phyloP scores from a whole-genome alignment of 1,284 basidiomycete species.

The Fomitiporia mediterranea region DNA sequence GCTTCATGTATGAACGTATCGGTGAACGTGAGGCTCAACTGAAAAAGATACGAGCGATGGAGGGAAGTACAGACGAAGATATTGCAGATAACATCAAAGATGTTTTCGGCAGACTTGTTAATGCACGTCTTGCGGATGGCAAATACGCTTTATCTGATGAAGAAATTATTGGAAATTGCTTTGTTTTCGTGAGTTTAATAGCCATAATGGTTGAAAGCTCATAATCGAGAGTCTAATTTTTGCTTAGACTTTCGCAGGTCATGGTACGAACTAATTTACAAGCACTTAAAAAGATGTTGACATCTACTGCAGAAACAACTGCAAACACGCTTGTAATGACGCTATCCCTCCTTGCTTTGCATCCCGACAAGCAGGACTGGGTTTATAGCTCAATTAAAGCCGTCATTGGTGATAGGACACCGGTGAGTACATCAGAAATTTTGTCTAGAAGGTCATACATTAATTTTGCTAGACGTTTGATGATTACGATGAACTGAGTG shows the following conservation, averaged over 20 bases:
- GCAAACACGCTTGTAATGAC: conserved; percentile 21
- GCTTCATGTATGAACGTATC: conserved; percentile 12
- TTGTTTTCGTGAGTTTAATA: conserved; percentile 16
- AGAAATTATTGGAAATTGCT: conserved; percentile 23
- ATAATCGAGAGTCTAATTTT: neutral
- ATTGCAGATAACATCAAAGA: conserved; percentile 14
- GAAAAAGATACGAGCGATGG: conserved; percentile 3
- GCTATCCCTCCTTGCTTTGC: conserved; percentile 20
- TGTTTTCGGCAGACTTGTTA: conserved; percentile 17
- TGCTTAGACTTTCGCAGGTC: conserved; percentile 21
- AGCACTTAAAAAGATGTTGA: neutral
- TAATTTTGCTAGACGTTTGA: conserved; percentile 18
- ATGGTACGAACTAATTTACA: conserved; percentile 8
- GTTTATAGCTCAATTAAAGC: conserved; percentile 16
- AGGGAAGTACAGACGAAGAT: neutral
- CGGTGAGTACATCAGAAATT: conserved; percentile 3
- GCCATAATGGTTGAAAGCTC: neutral
- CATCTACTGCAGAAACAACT: conserved; percentile 18
- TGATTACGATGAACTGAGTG: conserved; percentile 18
- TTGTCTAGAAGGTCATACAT: neutral
- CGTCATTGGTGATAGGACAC: conserved; percentile 11
- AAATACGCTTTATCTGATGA: conserved; percentile 14
- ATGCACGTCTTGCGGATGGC: conserved; percentile 15
- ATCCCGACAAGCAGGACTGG: conserved; percentile 23
- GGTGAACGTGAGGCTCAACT: conserved; percentile 3